Percentiles rank a stretch among this genome's conserved stretches.
These are phyloP conservation scores for Ramaria rubella DNA, from an alignment of 768 basidiomycete species.

Conservation along the genomic window DNA sequence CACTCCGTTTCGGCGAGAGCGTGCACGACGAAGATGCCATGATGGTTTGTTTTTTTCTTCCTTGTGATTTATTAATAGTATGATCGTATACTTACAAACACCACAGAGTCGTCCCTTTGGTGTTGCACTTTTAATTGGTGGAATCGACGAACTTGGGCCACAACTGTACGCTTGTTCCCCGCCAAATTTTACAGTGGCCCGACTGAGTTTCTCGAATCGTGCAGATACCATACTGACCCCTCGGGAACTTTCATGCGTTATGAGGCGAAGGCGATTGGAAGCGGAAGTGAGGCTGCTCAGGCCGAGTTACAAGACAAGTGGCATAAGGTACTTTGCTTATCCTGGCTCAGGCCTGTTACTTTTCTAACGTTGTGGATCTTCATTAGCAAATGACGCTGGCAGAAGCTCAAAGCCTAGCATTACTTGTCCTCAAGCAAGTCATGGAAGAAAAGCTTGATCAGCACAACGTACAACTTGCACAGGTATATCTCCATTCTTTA, in stretches of 20 bases:
- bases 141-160: conserved; percentile 91
- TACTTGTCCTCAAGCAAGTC: conserved; percentile 93
- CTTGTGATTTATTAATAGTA: neutral
- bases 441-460: conserved; percentile 99
- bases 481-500: conserved; percentile 41
- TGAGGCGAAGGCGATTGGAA: conserved; percentile 97
- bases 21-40: conserved; percentile 98
- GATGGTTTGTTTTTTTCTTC: conserved; percentile 53
- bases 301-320: conserved; percentile 95
- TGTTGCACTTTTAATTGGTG: conserved; percentile 95
- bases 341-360: neutral
- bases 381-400: conserved; percentile 83
- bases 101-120: conserved; percentile 87
- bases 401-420: conserved; percentile 81
- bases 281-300: conserved; percentile 96
- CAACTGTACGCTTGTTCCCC: conserved; percentile 63
- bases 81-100: neutral
- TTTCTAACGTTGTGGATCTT: neutral
- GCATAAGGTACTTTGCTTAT: conserved; percentile 61
- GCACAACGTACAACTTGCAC: conserved; percentile 96
- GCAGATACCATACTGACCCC: conserved; percentile 94
- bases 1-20: conserved; percentile 95
- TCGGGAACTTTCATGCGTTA: conserved; percentile 97
- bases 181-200: neutral
- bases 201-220: neutral